Evolutionary conservation across 75 land plant genomes (phyloP), one percentile per base, ranked within the genome.

Genomic region (Azolla pinnata): DNA sequence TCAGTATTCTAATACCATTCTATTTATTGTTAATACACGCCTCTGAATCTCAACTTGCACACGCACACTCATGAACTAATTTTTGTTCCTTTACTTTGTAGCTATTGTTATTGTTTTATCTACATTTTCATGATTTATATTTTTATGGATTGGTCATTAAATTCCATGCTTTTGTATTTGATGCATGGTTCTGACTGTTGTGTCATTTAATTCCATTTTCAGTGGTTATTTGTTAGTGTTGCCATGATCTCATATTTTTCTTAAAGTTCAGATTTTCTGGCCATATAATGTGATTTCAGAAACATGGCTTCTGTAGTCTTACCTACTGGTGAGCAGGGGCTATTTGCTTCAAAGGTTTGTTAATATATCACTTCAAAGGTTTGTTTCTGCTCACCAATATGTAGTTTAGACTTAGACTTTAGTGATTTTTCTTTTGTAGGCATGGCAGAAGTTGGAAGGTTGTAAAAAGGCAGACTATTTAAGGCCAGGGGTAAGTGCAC

Each of bases 401-500:
- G 33, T 24, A 60, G 10, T 16, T 21, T 34, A 17, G 20, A 47
- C 20, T 31, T 52, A 21, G 26, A 40, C 12, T 54, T 30, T 42
- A 60, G 29, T 52, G 29, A 31, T 21, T 56, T 44, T 21, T 23
- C 35, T 29, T 27, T 5, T 30, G 33, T 68, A 92, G 97, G 96
- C 83, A 23, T 82, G 89, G 84, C 65, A 75, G 45, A 48, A 55
- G 67, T 72, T 88, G 60, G 74, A 72, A 27, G 62, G 61, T 45
- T 63, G 68, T 60, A 72, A 63, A 17, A 19, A 33, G 34, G 35
- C 67, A 32, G 75, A 57, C 18, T 89, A 85, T 59, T 16, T 70
- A 51, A 83, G 75, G 58, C 96, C 97, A 44, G 97, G 97, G 33
- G 62, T 71, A 33, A 82, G 77, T 72, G 64, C 67, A 54, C 79